A percentile compares a stretch with the other conserved stretches of the same genome.
phyloP scores from a whole-genome alignment of 2,329 filamentous ascomycete genomes.

The Blastomyces percursus region DNA sequence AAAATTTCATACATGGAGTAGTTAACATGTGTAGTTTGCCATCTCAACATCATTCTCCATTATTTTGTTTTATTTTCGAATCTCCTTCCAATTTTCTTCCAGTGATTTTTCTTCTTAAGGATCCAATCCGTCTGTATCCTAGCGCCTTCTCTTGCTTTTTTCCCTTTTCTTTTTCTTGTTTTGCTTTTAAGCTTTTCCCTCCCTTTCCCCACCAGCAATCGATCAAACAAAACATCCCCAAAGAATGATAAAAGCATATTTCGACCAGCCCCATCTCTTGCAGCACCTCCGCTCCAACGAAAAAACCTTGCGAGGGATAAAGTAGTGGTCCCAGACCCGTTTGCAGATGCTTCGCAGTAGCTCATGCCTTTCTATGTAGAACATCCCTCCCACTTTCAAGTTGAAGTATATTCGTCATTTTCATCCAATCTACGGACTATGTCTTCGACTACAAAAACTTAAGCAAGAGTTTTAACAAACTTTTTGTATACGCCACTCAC shows the following conservation, averaged over 20 bases:
- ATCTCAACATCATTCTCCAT: neutral
- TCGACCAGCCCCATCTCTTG: neutral
- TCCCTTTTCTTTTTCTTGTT: neutral
- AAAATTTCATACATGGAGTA: conserved; percentile 92
- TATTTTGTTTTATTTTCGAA: neutral
- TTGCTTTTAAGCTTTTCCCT: neutral
- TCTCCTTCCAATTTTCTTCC: no score
- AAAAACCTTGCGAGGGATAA: neutral
- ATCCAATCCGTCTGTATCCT: neutral
- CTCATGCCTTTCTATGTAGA: neutral
- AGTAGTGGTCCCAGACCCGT: neutral
- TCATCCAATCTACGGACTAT: neutral
- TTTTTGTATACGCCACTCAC: neutral
- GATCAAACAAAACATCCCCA: neutral
- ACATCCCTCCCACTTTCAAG: neutral
- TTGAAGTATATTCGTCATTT: neutral
- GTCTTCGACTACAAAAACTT: neutral
- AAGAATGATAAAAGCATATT: neutral
- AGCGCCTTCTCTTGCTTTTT: neutral
- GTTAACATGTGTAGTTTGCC: neutral
- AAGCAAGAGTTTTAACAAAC: neutral
- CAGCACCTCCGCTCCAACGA: neutral
- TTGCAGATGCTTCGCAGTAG: neutral
- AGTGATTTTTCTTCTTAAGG: neutral
- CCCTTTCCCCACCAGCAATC: neutral